phyloP scores from a whole-genome alignment of 1,284 basidiomycete species.

The Ceratobasidium sp. region DNA sequence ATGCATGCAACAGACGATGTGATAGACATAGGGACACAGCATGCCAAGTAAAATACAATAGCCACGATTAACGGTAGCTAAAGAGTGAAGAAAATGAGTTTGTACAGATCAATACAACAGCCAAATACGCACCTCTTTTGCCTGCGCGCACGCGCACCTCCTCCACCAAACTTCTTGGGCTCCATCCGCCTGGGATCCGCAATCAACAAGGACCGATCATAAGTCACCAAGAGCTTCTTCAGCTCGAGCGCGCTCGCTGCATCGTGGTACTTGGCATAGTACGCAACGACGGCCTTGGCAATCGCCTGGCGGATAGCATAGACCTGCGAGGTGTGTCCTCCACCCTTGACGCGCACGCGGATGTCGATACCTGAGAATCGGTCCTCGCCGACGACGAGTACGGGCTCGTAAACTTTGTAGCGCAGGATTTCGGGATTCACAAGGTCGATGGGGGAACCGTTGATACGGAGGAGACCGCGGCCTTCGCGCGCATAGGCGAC shows the following conservation, averaged over 20 bases:
- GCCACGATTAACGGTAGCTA: conserved; percentile 83
- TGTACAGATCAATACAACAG: not conserved
- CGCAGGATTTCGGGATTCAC: conserved; percentile 94
- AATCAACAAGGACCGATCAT: conserved; percentile 94
- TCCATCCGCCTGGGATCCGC: conserved; percentile 99
- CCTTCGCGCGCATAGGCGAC: conserved; percentile 97
- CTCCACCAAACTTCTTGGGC: conserved; percentile 99
- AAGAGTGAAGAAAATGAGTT: conserved; percentile 11
- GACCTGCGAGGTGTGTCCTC: conserved; percentile 98
- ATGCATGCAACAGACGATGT: conserved; percentile 25
- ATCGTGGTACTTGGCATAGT: conserved; percentile 99
- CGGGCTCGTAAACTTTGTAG: conserved; percentile 97
- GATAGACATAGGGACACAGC: conserved; percentile 39
- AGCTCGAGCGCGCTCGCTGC: conserved; percentile 95
- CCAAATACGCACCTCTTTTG: conserved; percentile 78
- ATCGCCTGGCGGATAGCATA: conserved; percentile 99
- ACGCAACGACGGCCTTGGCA: conserved; percentile 96
- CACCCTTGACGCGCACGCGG: conserved; percentile 97
- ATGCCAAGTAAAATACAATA: conserved; percentile 41
- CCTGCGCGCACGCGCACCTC: conserved; percentile 93
- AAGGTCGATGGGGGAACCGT: conserved; percentile 95
- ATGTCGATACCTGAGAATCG: conserved; percentile 88
- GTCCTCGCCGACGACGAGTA: conserved; percentile 88
- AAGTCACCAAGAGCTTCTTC: conserved; percentile 95
- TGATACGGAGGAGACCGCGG: conserved; percentile 96